Base-by-base conservation (phyloP, 1,284 basidiomycete species). In the Pseudozyma thailandica region DNA sequence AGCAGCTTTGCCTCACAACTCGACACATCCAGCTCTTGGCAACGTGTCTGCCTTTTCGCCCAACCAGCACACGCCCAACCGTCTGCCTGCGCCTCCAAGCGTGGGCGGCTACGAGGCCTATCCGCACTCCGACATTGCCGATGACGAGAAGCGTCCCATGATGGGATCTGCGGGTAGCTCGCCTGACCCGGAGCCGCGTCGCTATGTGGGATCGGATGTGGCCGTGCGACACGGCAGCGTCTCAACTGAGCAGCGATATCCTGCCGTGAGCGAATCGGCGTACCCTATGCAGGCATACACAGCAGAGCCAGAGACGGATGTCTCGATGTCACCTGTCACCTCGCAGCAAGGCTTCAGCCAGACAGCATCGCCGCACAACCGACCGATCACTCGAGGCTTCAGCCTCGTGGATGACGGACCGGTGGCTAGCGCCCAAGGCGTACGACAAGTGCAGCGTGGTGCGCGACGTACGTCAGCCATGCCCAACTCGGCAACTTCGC, bases 401-500 rank as follows among this genome's bases (percentile, higher is more conserved):
- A 77, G 72, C 41, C 54, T 82, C 27, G 77, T 80, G 21, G 81
- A 82, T 39, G 81, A 82, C 37, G 81, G 81, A 2, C 81, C 81
- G 42, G 78, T 81, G 18, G 74, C 78, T 1, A 61, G 53, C 16
- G 52, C 73, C 1, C 62, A 72, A 21, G 66, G 74, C 26, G 64
- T 81, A 41, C 69, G 79, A 37, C 79, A 76, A 47, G 79, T 81
- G 44, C 73, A 72, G 51, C 73, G 80, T 16, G 79, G 79, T 16
- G 71, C 78, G 18, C 64, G 78, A 30, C 72, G 79, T 31, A 70
- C 70, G 18, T 74, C 74, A 44, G 51, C 59, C 41, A 53, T 64
- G 60, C 56, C 68, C 35, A 55, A 59, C 46, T 42, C 52, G 43
- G 53, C 50, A 39, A 21, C 60, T 16, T 55, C 63, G 13, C 59